These are phyloP conservation scores for Echeveria elegans DNA, from an alignment of 164 flowering plant genomes.

Conservation along the genomic window DNA sequence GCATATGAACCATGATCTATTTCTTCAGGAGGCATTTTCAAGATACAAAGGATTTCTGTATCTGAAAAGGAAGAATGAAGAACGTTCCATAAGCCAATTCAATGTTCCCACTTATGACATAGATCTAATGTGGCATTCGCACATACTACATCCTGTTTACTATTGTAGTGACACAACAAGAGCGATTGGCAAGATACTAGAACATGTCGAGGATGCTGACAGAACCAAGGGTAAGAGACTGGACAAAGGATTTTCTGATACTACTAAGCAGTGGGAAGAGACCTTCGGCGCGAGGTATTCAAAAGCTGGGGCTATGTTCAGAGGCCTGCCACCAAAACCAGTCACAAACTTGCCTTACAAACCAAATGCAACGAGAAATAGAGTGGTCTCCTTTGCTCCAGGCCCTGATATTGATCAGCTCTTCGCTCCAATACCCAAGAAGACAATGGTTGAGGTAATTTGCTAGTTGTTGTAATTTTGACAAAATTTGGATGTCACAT, in stretches of 20 bases:
- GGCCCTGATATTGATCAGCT: background rate
- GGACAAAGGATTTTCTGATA: slow-evolving; percentile 49
- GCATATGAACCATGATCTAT: slow-evolving; percentile 34
- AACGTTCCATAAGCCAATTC: slow-evolving; percentile 30
- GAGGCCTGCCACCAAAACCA: slow-evolving; percentile 45
- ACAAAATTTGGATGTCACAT: background rate
- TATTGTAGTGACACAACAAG: slow-evolving; percentile 41
- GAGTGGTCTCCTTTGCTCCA: background rate
- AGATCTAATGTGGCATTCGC: slow-evolving; percentile 77
- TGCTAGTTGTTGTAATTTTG: background rate
- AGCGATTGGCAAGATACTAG: slow-evolving; percentile 39
- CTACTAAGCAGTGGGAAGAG: slow-evolving; percentile 54
- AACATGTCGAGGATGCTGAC: slow-evolving; percentile 60
- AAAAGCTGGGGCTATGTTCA: slow-evolving; percentile 64
- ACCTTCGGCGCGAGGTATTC: slow-evolving; percentile 58
- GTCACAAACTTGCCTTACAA: slow-evolving; percentile 9
- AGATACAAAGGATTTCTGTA: slow-evolving; percentile 69
- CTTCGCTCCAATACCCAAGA: background rate
- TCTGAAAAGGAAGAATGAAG: slow-evolving; percentile 49
- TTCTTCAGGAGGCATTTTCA: slow-evolving; percentile 52
- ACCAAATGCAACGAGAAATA: background rate
- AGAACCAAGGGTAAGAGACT: slow-evolving; percentile 49
- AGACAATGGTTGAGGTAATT: background rate
- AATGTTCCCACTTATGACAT: slow-evolving; percentile 76
- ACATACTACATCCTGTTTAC: slow-evolving; percentile 49